Conservation (phyloP, 371 early-diverging fungal genomes). For the Rhizopus arrhizus region DNA sequence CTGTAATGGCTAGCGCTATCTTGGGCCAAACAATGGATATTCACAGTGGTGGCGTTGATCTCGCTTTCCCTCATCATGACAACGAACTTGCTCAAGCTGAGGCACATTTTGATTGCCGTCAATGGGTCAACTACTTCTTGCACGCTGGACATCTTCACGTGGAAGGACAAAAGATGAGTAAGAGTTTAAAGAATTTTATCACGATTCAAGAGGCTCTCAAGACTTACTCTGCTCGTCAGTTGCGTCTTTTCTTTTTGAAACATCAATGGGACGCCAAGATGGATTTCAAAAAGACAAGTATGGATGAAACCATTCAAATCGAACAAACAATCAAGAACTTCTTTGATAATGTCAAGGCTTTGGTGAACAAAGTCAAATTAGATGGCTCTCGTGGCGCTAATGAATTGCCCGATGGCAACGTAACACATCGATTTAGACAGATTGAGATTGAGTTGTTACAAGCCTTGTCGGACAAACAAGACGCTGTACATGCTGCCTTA, state of each 20-base stretch:
- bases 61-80: slow-evolving; percentile 99
- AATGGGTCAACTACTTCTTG: slow-evolving; percentile 99
- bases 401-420: slow-evolving; percentile 33
- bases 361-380: slow-evolving; percentile 63
- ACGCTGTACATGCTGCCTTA: slow-evolving; percentile 82
- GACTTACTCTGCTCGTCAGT: slow-evolving; percentile 82
- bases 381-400: slow-evolving; percentile 50
- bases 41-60: slow-evolving; percentile 98
- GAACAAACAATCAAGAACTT: slow-evolving; percentile 89
- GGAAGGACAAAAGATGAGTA: slow-evolving; percentile 99
- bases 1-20: slow-evolving; percentile 97
- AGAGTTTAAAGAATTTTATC: slow-evolving; percentile 99
- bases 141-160: slow-evolving; percentile 99
- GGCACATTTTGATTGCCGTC: slow-evolving; percentile 86
- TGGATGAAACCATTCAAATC: slow-evolving; percentile 84
- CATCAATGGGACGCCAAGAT: slow-evolving; percentile 92
- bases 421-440: slow-evolving; percentile 70
- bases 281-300: slow-evolving; percentile 84
- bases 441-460: slow-evolving; percentile 66
- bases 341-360: slow-evolving; percentile 78
- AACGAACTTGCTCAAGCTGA: slow-evolving; percentile 99
- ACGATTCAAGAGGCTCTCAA: slow-evolving; percentile 92
- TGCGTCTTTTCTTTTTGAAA: slow-evolving; percentile 94
- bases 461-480: slow-evolving; percentile 62
- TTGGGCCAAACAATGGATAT: slow-evolving; percentile 93